Evolutionary conservation across 139 green algal species (phyloP).

Genomic region (Tetradesmus obliquus): DNA sequence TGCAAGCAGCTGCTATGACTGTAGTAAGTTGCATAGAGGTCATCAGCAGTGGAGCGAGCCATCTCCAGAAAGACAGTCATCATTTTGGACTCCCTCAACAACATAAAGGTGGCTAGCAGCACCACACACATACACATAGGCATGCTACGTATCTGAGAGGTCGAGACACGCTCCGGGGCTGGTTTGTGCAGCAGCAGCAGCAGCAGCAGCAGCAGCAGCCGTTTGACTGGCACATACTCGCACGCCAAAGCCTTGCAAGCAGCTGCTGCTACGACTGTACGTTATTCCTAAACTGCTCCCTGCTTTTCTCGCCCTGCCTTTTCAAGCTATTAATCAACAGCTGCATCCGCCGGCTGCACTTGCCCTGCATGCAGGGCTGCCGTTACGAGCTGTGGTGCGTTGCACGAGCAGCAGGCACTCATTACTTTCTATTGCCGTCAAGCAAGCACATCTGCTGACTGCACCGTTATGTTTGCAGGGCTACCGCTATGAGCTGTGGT

Average conservation of each 20-base stretch:
- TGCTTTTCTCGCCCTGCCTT: too few species aligned
- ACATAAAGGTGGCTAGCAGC: too few species aligned
- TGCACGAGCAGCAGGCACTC: constrained; percentile 76
- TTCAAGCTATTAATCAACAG: too few species aligned
- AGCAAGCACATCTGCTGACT: constrained; percentile 40
- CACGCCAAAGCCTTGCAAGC: not conserved
- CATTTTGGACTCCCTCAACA: constrained; percentile 95
- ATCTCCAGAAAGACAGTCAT: constrained; percentile 69
- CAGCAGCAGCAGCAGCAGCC: not conserved
- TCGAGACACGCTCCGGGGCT: too few species aligned
- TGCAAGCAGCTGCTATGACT: too few species aligned
- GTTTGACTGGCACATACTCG: not conserved
- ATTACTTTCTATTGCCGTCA: constrained; percentile 55
- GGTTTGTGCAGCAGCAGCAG: too few species aligned
- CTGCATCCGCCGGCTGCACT: not conserved
- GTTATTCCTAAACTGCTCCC: too few species aligned
- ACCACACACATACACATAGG: too few species aligned
- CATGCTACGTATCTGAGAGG: too few species aligned
- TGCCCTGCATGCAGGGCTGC: constrained; percentile 58
- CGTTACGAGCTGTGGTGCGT: constrained; percentile 97
- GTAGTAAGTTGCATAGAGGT: too few species aligned
- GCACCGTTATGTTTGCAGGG: constrained; percentile 49
- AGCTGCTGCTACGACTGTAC: not conserved
- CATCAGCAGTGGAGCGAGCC: constrained; percentile 79
- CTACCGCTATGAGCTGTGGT: constrained; percentile 96